Base-by-base conservation (phyloP, 352 stramenopile species). In the Phytophthora chlamydospora region DNA sequence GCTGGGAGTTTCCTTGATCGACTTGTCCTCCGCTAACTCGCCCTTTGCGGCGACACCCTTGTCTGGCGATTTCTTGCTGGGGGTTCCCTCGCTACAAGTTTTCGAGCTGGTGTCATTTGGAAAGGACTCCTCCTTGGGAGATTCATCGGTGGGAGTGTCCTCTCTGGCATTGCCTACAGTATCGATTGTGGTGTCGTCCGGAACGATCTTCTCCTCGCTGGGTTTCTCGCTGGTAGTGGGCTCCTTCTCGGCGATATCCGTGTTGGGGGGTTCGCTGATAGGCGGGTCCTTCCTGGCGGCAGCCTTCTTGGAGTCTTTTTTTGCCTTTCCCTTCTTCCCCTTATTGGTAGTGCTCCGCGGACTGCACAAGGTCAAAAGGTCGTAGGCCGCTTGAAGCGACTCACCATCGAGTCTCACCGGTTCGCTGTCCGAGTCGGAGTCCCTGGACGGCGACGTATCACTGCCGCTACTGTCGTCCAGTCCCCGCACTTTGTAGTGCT, bases 361-460 rank as follows among this genome's bases (percentile, higher is more conserved):
- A 34, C 59, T 74, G 52, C 73, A 81, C 47, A 91, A 54, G n/a
- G 79, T 83, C 17, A 91, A 63, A 39, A 91, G 60, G 24, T 91
- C 78, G 35, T 91, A 89, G 2, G 82, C 82, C 7, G 82, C 82
- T 58, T 89, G 80, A 13, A 91, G 66, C 8, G 82, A 91, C 34
- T 91, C 82, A 4, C 80, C 78, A 41, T 91, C 82, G 13, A 91
- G 66, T 33, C 67, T 65, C 17, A 86, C 58, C 0, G 68, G 54
- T n/a, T 77, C 58, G n/a, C 17, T 40, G 21, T 71, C 50, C 5
- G 49, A 68, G n/a, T 68, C 58, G 7, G 47, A 62, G 16, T 66
- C 31, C 14, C 56, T 66, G 17, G 36, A 66, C 38, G 61, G 56
- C 12, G 59, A 60, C 12, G 54, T 53, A 38, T 71, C 60, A 24